Conservation (phyloP, 768 basidiomycete species). For the Fomitopsis pulvina region DNA sequence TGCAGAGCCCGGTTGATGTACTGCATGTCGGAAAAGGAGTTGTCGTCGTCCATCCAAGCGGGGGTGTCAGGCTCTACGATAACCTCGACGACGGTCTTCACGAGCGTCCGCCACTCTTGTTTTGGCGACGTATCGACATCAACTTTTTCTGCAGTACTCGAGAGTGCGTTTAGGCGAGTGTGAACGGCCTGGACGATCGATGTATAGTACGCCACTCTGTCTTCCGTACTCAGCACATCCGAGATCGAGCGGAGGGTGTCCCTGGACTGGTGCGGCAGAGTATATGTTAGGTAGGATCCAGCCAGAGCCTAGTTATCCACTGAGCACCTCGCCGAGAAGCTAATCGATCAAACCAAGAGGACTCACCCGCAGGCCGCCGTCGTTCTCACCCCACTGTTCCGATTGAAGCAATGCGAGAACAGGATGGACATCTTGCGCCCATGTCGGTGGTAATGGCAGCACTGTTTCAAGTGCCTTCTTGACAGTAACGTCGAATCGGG, state of each 20-base stretch:
- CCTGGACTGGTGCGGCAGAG: slow-evolving; percentile 24
- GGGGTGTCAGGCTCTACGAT: slow-evolving; percentile 41
- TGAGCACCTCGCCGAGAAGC: not conserved
- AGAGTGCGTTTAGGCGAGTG: not conserved
- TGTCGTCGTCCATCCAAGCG: slow-evolving; percentile 53
- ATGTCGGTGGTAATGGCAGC: slow-evolving; percentile 18
- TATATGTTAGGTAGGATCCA: slow-evolving; percentile 24
- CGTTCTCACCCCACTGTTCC: slow-evolving; percentile 31
- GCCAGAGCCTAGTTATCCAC: slow-evolving; percentile 16
- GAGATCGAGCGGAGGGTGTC: slow-evolving; percentile 19
- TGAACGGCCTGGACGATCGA: slow-evolving; percentile 2
- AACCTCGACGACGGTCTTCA: slow-evolving; percentile 17
- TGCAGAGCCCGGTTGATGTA: slow-evolving; percentile 39
- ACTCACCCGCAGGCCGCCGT: slow-evolving; percentile 12
- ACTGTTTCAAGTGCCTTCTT: slow-evolving; percentile 25
- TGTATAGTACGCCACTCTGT: not conserved
- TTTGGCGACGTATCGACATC: not conserved
- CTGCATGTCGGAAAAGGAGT: slow-evolving; percentile 30
- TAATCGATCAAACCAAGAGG: not conserved
- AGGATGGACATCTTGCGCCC: slow-evolving; percentile 6
- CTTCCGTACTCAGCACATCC: not conserved
- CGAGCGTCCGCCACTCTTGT: slow-evolving; percentile 10
- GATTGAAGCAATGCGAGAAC: slow-evolving; percentile 33
- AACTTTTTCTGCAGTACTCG: no score
- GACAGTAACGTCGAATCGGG: slow-evolving; percentile 15